phyloP scores from a whole-genome alignment of 202 grass and related monocot species.

The Setaria italica region DNA sequence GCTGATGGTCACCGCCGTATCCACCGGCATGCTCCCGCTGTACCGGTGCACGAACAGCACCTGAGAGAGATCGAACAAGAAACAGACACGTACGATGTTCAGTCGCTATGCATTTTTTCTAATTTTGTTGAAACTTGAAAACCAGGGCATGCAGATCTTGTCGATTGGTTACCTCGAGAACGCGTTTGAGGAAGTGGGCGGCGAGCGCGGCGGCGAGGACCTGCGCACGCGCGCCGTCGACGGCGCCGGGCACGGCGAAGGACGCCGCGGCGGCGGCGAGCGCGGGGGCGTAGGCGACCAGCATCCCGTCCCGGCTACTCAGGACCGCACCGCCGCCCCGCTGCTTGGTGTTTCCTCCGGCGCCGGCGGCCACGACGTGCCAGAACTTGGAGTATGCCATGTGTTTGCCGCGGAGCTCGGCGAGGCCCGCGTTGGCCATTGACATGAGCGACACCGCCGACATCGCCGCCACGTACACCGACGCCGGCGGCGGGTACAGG shows the following conservation, averaged over 20 bases:
- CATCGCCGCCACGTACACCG: slow-evolving; percentile 55
- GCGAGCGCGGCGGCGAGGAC: slow-evolving; percentile 58
- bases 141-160: no score
- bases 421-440: slow-evolving; percentile 48
- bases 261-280: slow-evolving; percentile 53
- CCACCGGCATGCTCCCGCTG: slow-evolving; percentile 56
- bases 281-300: slow-evolving; percentile 67
- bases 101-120: not conserved
- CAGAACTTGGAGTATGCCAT: slow-evolving; percentile 90
- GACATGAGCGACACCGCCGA: slow-evolving; percentile 50
- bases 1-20: slow-evolving; percentile 45
- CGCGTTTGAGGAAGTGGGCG: slow-evolving; percentile 80
- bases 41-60: slow-evolving; percentile 72
- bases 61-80: slow-evolving; percentile 21
- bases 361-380: slow-evolving; percentile 43
- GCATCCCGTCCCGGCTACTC: slow-evolving; percentile 65
- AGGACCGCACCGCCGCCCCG: slow-evolving; percentile 2
- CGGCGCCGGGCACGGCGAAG: slow-evolving; percentile 56
- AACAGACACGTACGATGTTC: not conserved
- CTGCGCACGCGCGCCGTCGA: slow-evolving; percentile 36
- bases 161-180: slow-evolving; percentile 57
- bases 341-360: not conserved
- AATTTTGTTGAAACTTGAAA: no score
- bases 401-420: slow-evolving; percentile 62
- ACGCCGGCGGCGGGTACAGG: slow-evolving; percentile 67